Evolutionary conservation across 208 protist species (phyloP).

Genomic region (Trypanosoma grayi): DNA sequence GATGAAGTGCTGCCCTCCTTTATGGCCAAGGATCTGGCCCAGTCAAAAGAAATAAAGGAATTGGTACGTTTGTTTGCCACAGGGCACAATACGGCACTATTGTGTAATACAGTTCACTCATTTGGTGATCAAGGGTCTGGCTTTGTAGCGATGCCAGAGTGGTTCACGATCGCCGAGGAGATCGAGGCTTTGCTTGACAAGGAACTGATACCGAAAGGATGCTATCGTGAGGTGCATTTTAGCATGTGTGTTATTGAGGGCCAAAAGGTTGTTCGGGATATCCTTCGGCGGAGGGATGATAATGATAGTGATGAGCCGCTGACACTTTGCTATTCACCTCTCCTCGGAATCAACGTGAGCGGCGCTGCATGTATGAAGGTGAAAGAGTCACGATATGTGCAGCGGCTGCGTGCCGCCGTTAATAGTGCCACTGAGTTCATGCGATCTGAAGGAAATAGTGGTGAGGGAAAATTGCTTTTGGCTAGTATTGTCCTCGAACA

Average conservation of each 20-base stretch:
- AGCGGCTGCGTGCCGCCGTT: not conserved
- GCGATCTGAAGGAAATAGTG: not conserved
- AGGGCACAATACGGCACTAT: not conserved
- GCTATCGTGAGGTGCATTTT: slow-evolving; percentile 1
- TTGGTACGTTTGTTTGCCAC: not conserved
- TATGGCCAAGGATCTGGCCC: not conserved
- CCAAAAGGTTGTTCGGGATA: not conserved
- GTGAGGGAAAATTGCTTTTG: not conserved
- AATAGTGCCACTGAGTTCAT: not conserved
- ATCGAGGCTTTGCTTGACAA: not conserved
- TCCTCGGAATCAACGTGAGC: not conserved
- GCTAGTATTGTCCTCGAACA: slow-evolving; percentile 1
- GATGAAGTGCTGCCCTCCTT: not conserved
- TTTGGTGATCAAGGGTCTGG: not conserved
- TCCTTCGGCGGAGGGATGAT: not conserved
- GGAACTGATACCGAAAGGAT: not conserved
- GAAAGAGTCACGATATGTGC: not conserved
- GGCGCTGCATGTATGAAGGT: not conserved
- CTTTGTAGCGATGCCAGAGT: not conserved
- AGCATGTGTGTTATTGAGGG: slow-evolving; percentile 2
- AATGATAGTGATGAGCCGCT: not conserved
- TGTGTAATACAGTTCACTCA: not conserved
- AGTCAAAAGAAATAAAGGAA: not conserved
- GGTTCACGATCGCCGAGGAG: not conserved
- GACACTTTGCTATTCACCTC: slow-evolving; percentile 1